A percentile compares a stretch with the other conserved stretches of the same genome.
Evolutionary conservation across 345 rosid species (phyloP).

Genomic region (Hirschfeldia incana): DNA sequence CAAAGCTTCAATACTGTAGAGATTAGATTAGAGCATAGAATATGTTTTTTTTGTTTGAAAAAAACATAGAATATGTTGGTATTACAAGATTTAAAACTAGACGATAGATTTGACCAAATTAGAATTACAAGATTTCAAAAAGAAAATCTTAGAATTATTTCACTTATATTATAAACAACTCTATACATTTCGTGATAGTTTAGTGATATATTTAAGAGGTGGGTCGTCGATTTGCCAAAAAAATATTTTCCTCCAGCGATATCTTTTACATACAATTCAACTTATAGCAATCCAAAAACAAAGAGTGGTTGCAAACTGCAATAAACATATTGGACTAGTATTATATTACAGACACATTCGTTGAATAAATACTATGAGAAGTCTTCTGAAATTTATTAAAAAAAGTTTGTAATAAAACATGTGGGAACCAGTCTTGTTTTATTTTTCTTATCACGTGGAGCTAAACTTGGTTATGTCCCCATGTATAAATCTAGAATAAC

Average conservation of each 20-base stretch:
- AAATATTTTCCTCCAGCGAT: not conserved
- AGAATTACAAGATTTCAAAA: too few relatives aligned
- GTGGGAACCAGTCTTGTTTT: not conserved
- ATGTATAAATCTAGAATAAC: not conserved
- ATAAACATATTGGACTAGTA: not conserved
- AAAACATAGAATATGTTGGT: not conserved
- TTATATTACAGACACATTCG: not conserved
- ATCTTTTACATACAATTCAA: not conserved
- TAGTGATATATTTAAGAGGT: not conserved
- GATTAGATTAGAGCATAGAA: not conserved
- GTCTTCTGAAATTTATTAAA: not conserved
- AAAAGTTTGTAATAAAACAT: conserved; percentile 9
- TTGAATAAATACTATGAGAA: not conserved
- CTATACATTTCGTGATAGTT: not conserved
- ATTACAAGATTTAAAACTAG: not conserved
- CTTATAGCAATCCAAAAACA: not conserved
- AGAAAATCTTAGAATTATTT: not conserved
- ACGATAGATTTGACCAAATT: not conserved
- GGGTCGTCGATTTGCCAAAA: not conserved
- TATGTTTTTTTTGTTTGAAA: not conserved
- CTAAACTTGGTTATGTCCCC: not conserved
- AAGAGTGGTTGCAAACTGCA: not conserved
- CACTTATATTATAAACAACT: not conserved
- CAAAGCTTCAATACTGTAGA: conserved; percentile 6
- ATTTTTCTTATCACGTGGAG: conserved; percentile 10